Evolutionary conservation across 164 flowering plant genomes (phyloP), one percentile per base, ranked within the genome.

Genomic region (Malania oleifera): DNA sequence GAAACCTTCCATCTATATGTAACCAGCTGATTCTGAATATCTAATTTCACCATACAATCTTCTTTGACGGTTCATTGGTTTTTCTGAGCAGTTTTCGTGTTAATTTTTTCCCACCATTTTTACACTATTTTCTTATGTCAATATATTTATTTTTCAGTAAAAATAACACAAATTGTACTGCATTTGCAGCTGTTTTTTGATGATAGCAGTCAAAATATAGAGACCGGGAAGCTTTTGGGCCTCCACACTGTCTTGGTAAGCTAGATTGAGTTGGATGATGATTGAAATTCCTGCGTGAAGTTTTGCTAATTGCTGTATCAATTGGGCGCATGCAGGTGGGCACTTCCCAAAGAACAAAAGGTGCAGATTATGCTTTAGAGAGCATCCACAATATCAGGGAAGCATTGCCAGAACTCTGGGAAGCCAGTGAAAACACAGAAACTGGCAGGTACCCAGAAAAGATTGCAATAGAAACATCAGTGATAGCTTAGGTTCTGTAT

Each of bases 401-500:
- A 67, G 97, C 96, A 53, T 48, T 95, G 60, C 98, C 99, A 9
- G 90, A 85, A 65, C 85, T 95, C 35, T 89, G 89, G 90, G 93
- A 87, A 66, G 78, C 63, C 13, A 64, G 70, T 8, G 80, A 72
- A 56, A 82, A 77, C 39, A 23, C 75, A 0, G 85, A 78, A 43
- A 69, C 62, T 25, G 67, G 81, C 14, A 50, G 34, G 31, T 81
- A 80, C 62, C 59, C 90, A 1, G 70, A 73, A 57, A 66, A 82
- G 71, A 59, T 77, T 41, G 79, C 83, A 11, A 75, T 86, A 14
- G 93, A 86, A 67, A 80, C 96, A 0, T 24, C 77, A 2, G 96
- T 91, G 22, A 67, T 68, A 57, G 97, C 95, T 40, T 87, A 83
- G 75, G 19, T 57, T 13, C 13, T 28, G 40, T 14, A 5, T 52